A percentile compares a stretch with the other conserved stretches of the same genome.
phyloP scores from a whole-genome alignment of 495 filamentous ascomycete species.

The Tuber magnatum region DNA sequence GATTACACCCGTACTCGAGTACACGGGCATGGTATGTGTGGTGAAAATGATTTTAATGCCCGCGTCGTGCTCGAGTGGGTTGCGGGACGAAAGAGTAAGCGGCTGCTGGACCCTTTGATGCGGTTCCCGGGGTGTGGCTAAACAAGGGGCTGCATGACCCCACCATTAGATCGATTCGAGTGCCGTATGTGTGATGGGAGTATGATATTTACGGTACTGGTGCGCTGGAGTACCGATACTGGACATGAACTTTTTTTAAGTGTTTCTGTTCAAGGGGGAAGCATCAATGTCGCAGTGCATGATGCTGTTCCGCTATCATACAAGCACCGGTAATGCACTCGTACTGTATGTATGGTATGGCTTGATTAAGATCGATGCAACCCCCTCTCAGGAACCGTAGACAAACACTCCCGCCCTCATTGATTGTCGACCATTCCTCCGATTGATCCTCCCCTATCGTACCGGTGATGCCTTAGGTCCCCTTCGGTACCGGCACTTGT shows the following conservation, averaged over 20 bases:
- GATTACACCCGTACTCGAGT: no score
- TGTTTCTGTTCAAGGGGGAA: background rate
- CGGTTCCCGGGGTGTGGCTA: background rate
- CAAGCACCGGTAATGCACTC: no score
- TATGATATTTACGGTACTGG: no score
- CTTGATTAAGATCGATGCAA: background rate
- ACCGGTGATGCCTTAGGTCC: background rate
- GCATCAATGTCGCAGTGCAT: background rate
- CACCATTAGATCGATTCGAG: background rate
- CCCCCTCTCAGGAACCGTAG: background rate
- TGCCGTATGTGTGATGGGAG: background rate
- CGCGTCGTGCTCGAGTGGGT: background rate
- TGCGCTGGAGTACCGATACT: background rate
- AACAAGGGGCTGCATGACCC: background rate
- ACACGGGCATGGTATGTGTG: background rate
- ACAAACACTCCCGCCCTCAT: background rate
- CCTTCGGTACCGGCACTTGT: background rate
- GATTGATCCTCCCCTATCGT: background rate
- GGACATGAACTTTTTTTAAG: background rate
- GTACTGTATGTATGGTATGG: background rate
- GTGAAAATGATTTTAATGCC: background rate
- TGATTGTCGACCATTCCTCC: background rate
- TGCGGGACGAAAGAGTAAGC: background rate
- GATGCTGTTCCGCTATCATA: background rate
- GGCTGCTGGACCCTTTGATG: constrained; percentile 4